Evolutionary conservation across 2,329 filamentous ascomycete species (phyloP).

Genomic region (Talaromyces sp.): DNA sequence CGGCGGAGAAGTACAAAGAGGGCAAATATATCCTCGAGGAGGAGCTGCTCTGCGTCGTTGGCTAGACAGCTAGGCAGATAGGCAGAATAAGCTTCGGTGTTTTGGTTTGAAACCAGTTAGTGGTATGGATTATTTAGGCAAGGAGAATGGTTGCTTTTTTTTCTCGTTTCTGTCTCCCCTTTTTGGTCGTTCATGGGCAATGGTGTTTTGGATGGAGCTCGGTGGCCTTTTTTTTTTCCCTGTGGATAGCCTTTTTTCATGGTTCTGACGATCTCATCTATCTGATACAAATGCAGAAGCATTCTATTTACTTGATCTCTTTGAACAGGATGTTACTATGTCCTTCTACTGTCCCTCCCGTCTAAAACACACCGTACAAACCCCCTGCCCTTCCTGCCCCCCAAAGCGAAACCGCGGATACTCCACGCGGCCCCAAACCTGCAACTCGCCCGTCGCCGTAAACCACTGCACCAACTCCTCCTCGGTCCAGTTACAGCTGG

Average conservation of each 20-base stretch:
- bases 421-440: constrained; percentile 62
- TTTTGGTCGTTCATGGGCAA: neutral
- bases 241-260: neutral
- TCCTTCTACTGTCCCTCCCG: neutral
- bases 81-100: too few species aligned
- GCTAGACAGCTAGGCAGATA: neutral
- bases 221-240: neutral
- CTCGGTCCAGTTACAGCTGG: constrained; percentile 98
- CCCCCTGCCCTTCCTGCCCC: constrained; percentile 13
- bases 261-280: neutral
- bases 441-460: constrained; percentile 48
- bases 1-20: constrained; percentile 95
- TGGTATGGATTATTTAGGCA: neutral
- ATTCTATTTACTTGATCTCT: neutral
- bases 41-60: constrained; percentile 68
- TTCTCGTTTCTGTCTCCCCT: neutral
- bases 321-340: neutral
- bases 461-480: constrained; percentile 80
- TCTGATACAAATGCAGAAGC: neutral
- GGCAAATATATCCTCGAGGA: constrained; percentile 96
- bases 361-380: constrained; percentile 15
- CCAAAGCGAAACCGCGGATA: constrained; percentile 66
- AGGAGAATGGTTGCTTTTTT: neutral
- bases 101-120: neutral
- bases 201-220: neutral